A percentile compares a stretch with the other conserved stretches of the same genome.
Conservation (phyloP, 352 stramenopile genomes). For the Phytophthora macrochlamydospora region DNA sequence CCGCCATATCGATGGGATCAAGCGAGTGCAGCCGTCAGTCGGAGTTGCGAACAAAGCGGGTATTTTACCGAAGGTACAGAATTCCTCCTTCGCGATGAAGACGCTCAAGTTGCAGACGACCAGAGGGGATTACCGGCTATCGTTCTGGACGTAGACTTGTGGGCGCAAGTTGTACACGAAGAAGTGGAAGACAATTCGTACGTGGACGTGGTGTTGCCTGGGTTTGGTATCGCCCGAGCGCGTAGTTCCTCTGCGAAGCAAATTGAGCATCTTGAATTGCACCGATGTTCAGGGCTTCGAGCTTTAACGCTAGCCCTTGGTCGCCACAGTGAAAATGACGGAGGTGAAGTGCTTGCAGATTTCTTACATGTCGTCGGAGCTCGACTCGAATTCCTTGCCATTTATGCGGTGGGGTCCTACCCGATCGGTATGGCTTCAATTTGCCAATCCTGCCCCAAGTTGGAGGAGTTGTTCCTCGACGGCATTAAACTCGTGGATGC, state of each 20-base stretch:
- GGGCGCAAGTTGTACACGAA: constrained; percentile 26
- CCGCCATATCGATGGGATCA: constrained; percentile 11
- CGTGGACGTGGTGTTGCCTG: constrained; percentile 36
- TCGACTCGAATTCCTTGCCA: constrained; percentile 17
- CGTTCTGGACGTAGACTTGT: constrained; percentile 19
- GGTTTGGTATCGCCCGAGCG: constrained; percentile 24
- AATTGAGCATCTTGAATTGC: constrained; percentile 4
- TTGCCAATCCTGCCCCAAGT: constrained; percentile 19
- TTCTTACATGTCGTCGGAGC: constrained; percentile 28
- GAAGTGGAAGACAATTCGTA: neutral
- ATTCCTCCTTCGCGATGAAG: constrained; percentile 7
- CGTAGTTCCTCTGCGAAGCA: neutral
- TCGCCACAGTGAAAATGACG: constrained; percentile 18
- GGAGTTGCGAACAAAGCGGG: neutral
- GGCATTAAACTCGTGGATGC: constrained; percentile 26
- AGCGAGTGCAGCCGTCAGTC: neutral
- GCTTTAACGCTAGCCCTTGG: constrained; percentile 24
- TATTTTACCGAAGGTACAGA: constrained; percentile 24
- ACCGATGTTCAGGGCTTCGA: constrained; percentile 6
- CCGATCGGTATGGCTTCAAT: constrained; percentile 24
- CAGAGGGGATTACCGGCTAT: constrained; percentile 1
- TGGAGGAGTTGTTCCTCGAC: constrained; percentile 35
- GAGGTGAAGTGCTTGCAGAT: constrained; percentile 13
- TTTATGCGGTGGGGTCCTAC: constrained; percentile 16
- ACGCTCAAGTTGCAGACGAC: neutral